Conservation (phyloP, 2,329 filamentous ascomycete species). For the Phialophora verrucosa region DNA sequence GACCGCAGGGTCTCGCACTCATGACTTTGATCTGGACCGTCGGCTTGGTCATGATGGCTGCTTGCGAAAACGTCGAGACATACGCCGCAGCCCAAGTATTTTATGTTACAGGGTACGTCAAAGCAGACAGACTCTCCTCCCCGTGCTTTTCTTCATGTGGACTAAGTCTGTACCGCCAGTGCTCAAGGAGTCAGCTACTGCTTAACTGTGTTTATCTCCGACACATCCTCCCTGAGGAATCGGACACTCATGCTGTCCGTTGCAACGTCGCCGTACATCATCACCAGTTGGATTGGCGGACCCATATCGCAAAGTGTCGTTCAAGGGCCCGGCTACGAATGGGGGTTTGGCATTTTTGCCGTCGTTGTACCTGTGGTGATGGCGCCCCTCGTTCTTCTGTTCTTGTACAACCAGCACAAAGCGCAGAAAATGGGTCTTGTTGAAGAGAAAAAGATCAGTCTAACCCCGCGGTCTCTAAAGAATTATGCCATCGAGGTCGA, state of each 20-base stretch:
- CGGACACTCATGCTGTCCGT: constrained; percentile 65
- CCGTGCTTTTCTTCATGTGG: no score
- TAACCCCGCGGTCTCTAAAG: constrained; percentile 43
- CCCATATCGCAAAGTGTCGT: constrained; percentile 57
- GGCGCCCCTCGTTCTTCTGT: constrained; percentile 58
- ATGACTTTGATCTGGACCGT: constrained; percentile 52
- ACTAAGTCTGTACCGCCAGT: no score
- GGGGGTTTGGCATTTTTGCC: constrained; percentile 66
- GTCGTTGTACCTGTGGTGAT: constrained; percentile 63
- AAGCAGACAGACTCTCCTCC: no score
- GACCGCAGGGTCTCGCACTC: constrained; percentile 59
- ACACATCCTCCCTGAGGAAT: constrained; percentile 66
- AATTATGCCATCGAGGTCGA: constrained; percentile 64
- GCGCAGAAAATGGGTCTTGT: constrained; percentile 61
- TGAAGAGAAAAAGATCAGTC: no score
- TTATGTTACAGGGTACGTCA: constrained; percentile 43
- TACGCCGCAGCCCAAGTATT: constrained; percentile 67
- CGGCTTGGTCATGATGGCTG: constrained; percentile 64
- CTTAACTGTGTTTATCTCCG: constrained; percentile 64
- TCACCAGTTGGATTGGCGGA: constrained; percentile 63
- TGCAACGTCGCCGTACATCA: constrained; percentile 61
- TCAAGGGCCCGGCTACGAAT: constrained; percentile 60
- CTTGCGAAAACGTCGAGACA: constrained; percentile 61
- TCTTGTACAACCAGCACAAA: constrained; percentile 58
- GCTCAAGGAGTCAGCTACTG: constrained; percentile 59